Conservation (phyloP, 2,329 filamentous ascomycete genomes). For the Exophiala phaeomuriformis region DNA sequence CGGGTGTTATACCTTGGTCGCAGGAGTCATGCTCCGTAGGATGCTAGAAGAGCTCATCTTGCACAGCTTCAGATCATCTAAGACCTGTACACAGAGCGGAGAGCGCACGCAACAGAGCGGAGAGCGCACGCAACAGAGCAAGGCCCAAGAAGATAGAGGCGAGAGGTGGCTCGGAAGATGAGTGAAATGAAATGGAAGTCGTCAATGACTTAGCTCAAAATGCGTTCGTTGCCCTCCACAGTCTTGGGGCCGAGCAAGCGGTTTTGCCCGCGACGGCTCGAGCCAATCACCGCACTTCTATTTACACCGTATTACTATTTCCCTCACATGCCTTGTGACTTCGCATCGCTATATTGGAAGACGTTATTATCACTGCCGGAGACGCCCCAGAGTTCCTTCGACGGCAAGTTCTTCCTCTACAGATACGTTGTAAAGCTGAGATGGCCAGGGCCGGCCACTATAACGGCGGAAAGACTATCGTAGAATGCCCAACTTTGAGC, state of each 20-base stretch:
- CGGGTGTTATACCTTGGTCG: conserved; percentile 38
- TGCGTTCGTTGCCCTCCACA: not conserved
- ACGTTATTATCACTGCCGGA: too few species aligned
- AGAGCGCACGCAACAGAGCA: conserved; percentile 3
- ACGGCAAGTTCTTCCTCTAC: too few species aligned
- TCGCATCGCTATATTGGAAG: too few species aligned
- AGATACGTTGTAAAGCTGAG: too few species aligned
- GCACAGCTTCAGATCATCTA: conserved; percentile 15
- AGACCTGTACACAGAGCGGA: conserved; percentile 5
- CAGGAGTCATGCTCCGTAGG: conserved; percentile 45
- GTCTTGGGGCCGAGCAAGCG: not conserved
- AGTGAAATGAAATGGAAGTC: conserved; percentile 1
- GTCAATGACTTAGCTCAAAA: conserved; percentile 6
- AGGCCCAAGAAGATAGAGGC: not conserved
- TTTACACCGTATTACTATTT: conserved; percentile 1
- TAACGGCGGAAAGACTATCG: too few species aligned
- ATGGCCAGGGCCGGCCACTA: too few species aligned
- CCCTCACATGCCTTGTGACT: not conserved
- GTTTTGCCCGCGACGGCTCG: not conserved
- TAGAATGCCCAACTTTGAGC: too few species aligned
- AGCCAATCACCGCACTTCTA: conserved; percentile 7
- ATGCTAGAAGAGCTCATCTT: conserved; percentile 44
- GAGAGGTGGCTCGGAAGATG: not conserved
- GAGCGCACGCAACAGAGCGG: conserved; percentile 2
- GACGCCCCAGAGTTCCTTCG: too few species aligned